These are phyloP conservation scores for button mushroom (Agaricus bisporus) DNA, from an alignment of 768 basidiomycete genomes.

Conservation along the genomic window DNA sequence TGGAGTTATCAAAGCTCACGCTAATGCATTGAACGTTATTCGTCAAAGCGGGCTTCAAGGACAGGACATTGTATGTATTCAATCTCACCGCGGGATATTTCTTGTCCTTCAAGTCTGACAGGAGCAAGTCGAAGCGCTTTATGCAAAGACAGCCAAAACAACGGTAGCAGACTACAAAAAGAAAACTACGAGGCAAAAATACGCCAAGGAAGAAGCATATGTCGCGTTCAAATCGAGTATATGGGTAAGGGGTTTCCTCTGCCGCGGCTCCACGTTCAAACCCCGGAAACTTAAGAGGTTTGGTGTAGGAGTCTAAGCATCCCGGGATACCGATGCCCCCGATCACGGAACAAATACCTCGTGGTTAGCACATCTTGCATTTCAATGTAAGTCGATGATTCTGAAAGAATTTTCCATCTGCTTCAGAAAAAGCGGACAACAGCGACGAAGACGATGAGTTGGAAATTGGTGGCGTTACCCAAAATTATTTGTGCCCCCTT, in stretches of 20 bases:
- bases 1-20: conserved; percentile 53
- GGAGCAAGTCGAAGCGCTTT: conserved; percentile 47
- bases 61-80: conserved; percentile 50
- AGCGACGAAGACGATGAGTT: conserved; percentile 87
- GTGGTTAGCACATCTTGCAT: conserved; percentile 37
- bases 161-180: conserved; percentile 40
- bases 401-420: neutral
- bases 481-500: conserved; percentile 82
- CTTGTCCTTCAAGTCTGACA: conserved; percentile 18
- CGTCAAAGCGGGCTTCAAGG: conserved; percentile 50
- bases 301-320: conserved; percentile 56
- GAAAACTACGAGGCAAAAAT: conserved; percentile 76
- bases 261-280: neutral
- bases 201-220: conserved; percentile 58
- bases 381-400: neutral
- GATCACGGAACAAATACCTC: conserved; percentile 62
- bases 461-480: conserved; percentile 80
- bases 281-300: neutral
- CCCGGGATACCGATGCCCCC: conserved; percentile 70
- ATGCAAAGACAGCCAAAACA: conserved; percentile 39
- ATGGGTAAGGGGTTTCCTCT: conserved; percentile 43
- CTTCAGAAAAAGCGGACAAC: conserved; percentile 72
- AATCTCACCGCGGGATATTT: neutral
- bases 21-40: conserved; percentile 45
- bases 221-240: conserved; percentile 55